Base-by-base conservation (phyloP, 1,139 yeast species). In the Waltiozyma sp. region DNA sequence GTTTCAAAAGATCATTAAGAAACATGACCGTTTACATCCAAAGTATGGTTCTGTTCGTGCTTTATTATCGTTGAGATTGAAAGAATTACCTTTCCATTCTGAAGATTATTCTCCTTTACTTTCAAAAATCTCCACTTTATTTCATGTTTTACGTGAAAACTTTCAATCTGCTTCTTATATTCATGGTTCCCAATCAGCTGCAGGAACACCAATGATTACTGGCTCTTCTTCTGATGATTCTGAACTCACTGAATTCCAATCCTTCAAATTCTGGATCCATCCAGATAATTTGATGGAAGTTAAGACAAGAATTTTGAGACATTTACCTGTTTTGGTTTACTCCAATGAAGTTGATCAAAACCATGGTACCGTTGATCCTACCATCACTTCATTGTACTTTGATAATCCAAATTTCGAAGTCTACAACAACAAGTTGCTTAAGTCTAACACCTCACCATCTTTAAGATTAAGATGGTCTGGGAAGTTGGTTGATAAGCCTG, bases 281-380 rank as follows among this genome's bases (percentile, higher is more conserved):
- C 91, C 91, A 15, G 98, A 91, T 57, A 88, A 91, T 61, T 69
- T 89, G 60, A 89, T 89, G 96, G 97, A 91, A 64, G 95, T 88
- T 45, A 91, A 91, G 66, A 87, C 97, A 21, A 80, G 88, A 50
- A 86, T 91, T 51, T 73, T 91, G 58, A 82, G 97, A 61, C 95
- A 88, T 57, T 74, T 91, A 53, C 98, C 98, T 0, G 94, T 89
- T 4, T 72, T 91, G 49, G 84, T 91, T 40, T 91, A 87, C 57
- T 23, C 65, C 57, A 33, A 58, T 38, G 67, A 62, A 42, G 38
- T 50, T 5, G 71, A 66, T 28, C 65, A 65, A 18, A 61, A 65
- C 31, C 65, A 63, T 43, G 68, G 68, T 44, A 65, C 70, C n/a
- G 70, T 70, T 44, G 96, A 88, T 58, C 96, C 96, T 19, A 79